Percentiles rank a stretch among this genome's conserved stretches.
Conservation (phyloP, 208 protist species). For the Crithidia mellificae region DNA sequence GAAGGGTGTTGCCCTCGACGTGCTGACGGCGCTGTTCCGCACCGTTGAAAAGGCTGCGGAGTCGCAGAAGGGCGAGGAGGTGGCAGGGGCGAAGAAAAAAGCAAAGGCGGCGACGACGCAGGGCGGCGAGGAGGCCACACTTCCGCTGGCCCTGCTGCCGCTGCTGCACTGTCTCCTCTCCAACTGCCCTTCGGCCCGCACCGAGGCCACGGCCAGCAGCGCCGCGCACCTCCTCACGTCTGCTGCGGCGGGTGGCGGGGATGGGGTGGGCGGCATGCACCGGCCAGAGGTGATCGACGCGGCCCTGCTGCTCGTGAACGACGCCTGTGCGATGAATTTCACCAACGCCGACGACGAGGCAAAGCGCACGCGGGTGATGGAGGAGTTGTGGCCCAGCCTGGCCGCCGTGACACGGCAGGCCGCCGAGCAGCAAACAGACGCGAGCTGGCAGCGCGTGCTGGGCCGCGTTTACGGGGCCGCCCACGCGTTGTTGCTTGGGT, state of each 20-base stretch:
- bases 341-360: slow-evolving; percentile 5
- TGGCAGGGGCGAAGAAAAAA: neutral
- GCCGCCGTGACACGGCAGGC: neutral
- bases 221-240: slow-evolving; percentile 7
- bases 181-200: slow-evolving; percentile 11
- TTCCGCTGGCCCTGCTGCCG: slow-evolving; percentile 3
- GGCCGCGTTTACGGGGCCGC: slow-evolving; percentile 11
- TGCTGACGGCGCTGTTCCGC: slow-evolving; percentile 11
- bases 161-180: slow-evolving; percentile 16
- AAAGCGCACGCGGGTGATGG: slow-evolving; percentile 10
- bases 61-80: neutral
- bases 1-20: neutral
- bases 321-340: slow-evolving; percentile 10
- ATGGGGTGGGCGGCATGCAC: neutral
- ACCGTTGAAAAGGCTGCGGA: neutral
- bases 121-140: neutral
- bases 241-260: neutral
- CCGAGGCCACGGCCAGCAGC: slow-evolving; percentile 6
- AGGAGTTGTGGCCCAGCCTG: slow-evolving; percentile 15
- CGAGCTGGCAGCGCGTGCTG: slow-evolving; percentile 21
- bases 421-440: neutral
- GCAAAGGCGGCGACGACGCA: neutral
- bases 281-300: slow-evolving; percentile 16
- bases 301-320: slow-evolving; percentile 25
- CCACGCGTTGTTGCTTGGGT: slow-evolving; percentile 14